These are phyloP conservation scores for Brassica incana DNA, from an alignment of 345 rosid genomes.

Conservation along the genomic window DNA sequence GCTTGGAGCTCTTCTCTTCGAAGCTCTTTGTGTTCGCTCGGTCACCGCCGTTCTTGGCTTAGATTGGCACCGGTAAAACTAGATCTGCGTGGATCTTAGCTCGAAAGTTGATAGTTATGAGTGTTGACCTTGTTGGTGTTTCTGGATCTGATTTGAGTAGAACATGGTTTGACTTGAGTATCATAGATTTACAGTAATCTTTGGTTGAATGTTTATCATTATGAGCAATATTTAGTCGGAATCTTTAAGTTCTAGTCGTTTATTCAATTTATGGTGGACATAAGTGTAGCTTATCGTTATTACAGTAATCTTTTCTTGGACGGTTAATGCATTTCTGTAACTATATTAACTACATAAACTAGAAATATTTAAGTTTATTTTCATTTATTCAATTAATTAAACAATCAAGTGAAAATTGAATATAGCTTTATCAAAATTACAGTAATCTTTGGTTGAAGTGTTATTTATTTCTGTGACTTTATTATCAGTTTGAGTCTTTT, in stretches of 20 bases:
- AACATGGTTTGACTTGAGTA: conserved; percentile 1
- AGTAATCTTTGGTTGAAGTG: not conserved
- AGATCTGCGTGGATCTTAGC: conserved; percentile 15
- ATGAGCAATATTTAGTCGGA: not conserved
- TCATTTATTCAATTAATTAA: not conserved
- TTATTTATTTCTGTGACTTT: not conserved
- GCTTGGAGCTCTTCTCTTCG: conserved; percentile 77
- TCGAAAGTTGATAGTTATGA: not conserved
- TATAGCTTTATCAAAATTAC: not conserved
- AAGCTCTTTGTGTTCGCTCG: conserved; percentile 82
- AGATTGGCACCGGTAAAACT: conserved; percentile 79
- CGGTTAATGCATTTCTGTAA: not conserved
- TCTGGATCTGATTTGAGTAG: conserved; percentile 15
- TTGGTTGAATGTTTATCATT: not conserved
- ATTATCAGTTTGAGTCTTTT: not conserved
- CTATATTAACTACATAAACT: too few relatives aligned
- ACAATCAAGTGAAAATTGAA: not conserved
- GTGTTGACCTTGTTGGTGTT: not conserved
- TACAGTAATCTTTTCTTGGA: not conserved
- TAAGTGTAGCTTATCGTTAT: not conserved
- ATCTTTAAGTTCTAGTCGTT: not conserved
- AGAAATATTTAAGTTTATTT: not conserved
- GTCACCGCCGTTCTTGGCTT: conserved; percentile 89
- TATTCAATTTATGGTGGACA: not conserved
- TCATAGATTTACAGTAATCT: not conserved